phyloP scores from a whole-genome alignment of 257 asterid genomes.

The Perilla frutescens region DNA sequence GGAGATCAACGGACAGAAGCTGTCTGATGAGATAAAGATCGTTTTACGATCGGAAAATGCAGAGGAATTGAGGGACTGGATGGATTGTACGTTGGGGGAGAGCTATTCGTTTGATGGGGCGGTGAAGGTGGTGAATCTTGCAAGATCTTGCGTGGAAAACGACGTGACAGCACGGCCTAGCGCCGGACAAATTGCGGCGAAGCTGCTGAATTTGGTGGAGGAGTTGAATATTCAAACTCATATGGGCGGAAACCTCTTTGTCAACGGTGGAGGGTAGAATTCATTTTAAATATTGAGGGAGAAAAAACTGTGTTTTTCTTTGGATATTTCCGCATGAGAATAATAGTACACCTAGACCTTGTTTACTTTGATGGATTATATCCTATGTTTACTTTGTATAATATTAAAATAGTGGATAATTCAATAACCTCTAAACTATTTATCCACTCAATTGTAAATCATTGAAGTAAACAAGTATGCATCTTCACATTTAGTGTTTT shows the following conservation, averaged over 20 bases:
- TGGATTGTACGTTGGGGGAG: conserved; percentile 66
- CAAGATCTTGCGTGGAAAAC: conserved; percentile 66
- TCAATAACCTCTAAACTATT: too few species aligned
- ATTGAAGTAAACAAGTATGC: too few species aligned
- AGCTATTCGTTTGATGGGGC: conserved; percentile 57
- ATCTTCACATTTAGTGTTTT: too few species aligned
- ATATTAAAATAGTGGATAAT: too few species aligned
- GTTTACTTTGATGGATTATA: neutral
- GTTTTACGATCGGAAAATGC: conserved; percentile 49
- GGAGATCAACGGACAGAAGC: conserved; percentile 24
- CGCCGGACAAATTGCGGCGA: conserved; percentile 60
- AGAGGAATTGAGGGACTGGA: conserved; percentile 60
- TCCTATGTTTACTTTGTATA: too few species aligned
- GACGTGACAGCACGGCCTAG: conserved; percentile 62
- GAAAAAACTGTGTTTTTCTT: neutral
- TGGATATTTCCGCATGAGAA: neutral
- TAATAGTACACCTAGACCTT: neutral
- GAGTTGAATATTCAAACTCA: conserved; percentile 24
- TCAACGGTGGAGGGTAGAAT: neutral
- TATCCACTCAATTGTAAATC: too few species aligned
- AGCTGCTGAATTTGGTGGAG: conserved; percentile 53
- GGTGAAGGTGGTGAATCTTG: conserved; percentile 58
- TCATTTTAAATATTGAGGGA: too few species aligned
- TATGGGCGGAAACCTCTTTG: neutral
- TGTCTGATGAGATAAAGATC: conserved; percentile 48